Evolutionary conservation across 2,329 filamentous ascomycete genomes (phyloP), one percentile per base, ranked within the genome.

Genomic region (Chaetomiaceae sp.): DNA sequence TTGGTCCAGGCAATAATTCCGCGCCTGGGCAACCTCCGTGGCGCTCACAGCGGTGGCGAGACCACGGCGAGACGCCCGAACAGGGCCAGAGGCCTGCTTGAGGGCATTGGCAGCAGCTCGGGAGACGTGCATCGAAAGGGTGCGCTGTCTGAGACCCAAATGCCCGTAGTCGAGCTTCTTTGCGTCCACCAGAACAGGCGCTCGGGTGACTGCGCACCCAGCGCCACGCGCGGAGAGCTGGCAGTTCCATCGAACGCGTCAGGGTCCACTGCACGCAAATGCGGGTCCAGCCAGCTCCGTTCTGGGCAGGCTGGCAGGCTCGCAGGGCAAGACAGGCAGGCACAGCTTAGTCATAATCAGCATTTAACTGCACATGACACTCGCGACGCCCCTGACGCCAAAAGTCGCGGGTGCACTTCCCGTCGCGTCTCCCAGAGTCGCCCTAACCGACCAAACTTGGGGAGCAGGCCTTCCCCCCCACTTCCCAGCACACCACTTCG

Each of bases 1-100:
- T 58, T 80, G 75, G 47, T 68, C 66, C 20, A 72, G 55, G 60
- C 77, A 81, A 58, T 80, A 79, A 42, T 66, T 64, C 45, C 75
- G 68, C 17, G 77, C 76, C 47, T 74, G 71, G 30, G 68, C 68
- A 39, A 79, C 63, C 33, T 80, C 76, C 26, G 67, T 65, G 20
- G 68, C 65, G 27, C 75, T 70, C 2, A 73, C 76, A n/a, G 33
- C 14, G n/a, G 46, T 48, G 44, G 71, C 68, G 42, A 75, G 72
- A 48, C 63, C 64, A 45, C 74, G 69, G 38, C 65, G 47, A 37
- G 42, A 34, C 9, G 43, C 37, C 30, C 30, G 43, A 14, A 37
- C 27, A 17, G 29, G 44, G 8, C 42, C 19, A 43, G 48, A 38
- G 30, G 43, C 64, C 62, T 63, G 61, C 52, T 58, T 62, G 46